Evolutionary conservation across 139 green algal species (phyloP).

Genomic region (Chlorella ohadii): DNA sequence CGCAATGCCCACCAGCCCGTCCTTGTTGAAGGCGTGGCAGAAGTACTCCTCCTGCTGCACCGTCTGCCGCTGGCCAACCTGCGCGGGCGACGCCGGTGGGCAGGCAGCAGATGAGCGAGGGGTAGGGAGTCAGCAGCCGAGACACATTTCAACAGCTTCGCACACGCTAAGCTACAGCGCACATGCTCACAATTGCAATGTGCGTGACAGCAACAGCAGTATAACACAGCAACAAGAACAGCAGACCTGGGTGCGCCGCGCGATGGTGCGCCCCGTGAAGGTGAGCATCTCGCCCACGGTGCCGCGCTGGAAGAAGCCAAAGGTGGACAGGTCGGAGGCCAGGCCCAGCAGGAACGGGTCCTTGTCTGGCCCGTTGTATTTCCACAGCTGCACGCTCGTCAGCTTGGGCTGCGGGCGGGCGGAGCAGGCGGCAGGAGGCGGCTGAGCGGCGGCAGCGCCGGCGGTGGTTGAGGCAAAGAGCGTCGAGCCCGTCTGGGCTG

Average conservation of each 20-base stretch:
- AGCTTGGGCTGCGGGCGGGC: slow-evolving; percentile 53
- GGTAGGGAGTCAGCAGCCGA: no score
- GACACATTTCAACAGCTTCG: no score
- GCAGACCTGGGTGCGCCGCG: slow-evolving; percentile 79
- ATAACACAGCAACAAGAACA: no score
- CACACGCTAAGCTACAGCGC: no score
- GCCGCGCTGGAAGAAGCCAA: slow-evolving; percentile 93
- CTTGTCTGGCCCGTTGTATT: slow-evolving; percentile 72
- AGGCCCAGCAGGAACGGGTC: slow-evolving; percentile 82
- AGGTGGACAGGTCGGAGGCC: slow-evolving; percentile 87
- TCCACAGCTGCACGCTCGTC: slow-evolving; percentile 72
- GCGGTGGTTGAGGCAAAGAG: no score
- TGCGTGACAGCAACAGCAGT: no score
- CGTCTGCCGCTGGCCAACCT: slow-evolving; percentile 59
- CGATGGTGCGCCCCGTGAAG: slow-evolving; percentile 94
- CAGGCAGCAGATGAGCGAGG: no score
- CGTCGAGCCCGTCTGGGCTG: no score
- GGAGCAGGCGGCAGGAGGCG: no score
- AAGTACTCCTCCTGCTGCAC: slow-evolving; percentile 95
- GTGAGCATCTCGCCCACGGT: slow-evolving; percentile 93
- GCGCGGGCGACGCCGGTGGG: no score
- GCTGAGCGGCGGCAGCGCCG: no score
- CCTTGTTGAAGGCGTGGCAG: slow-evolving; percentile 91
- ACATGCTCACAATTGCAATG: no score
- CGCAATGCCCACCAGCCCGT: slow-evolving; percentile 90